A percentile compares a stretch with the other conserved stretches of the same genome.
phyloP scores from a whole-genome alignment of 805 yeast genomes.

The Starmerella scarabaei region DNA sequence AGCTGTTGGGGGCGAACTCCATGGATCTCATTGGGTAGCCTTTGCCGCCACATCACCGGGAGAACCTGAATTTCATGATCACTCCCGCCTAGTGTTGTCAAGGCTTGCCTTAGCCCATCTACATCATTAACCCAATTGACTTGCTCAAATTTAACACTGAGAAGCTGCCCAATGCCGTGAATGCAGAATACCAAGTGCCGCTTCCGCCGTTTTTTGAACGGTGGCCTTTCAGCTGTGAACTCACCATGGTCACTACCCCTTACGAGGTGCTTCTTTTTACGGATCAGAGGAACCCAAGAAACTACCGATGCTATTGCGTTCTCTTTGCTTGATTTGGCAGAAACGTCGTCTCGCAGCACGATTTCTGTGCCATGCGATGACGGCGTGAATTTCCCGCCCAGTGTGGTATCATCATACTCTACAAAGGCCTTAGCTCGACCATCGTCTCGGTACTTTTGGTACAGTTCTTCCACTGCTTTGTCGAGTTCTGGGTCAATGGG shows the following conservation, averaged over 20 bases:
- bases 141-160: constrained; percentile 65
- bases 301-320: too few species aligned
- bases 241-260: constrained; percentile 2
- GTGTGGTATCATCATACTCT: neutral
- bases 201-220: constrained; percentile 10
- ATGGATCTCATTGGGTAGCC: constrained; percentile 9
- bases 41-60: constrained; percentile 85
- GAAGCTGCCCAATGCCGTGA: constrained; percentile 88
- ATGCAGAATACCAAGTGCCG: constrained; percentile 68
- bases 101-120: constrained; percentile 36
- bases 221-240: constrained; percentile 4
- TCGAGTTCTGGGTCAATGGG: constrained; percentile 45
- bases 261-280: neutral
- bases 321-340: neutral
- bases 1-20: constrained; percentile 16
- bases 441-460: constrained; percentile 15
- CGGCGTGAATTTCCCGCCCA: neutral
- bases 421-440: neutral
- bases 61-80: constrained; percentile 56
- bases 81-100: neutral
- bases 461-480: constrained; percentile 47
- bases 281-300: neutral
- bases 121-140: constrained; percentile 81
- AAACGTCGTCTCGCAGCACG: neutral
- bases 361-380: neutral